Evolutionary conservation across 106 monocot species (phyloP).

Genomic region (Dendrobium nobile): DNA sequence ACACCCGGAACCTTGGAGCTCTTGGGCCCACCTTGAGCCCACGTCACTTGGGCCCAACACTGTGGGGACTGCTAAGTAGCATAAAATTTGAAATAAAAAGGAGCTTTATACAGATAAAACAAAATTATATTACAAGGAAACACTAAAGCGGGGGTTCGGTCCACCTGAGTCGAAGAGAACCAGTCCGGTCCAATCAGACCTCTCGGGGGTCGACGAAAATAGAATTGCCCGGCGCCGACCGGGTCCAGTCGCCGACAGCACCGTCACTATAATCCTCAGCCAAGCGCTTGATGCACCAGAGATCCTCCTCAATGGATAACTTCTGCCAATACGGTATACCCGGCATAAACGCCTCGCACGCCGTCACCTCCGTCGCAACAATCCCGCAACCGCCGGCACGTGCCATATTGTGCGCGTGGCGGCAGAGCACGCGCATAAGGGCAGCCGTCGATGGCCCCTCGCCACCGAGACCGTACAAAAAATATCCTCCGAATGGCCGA

Average conservation of each 20-base stretch:
- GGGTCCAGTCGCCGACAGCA: slow-evolving; percentile 44
- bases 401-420: slow-evolving; percentile 51
- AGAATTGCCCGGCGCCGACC: slow-evolving; percentile 19
- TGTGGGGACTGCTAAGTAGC: too few relatives aligned
- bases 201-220: slow-evolving; percentile 64
- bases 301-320: slow-evolving; percentile 42
- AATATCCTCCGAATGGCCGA: slow-evolving; percentile 27
- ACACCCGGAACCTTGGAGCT: too few relatives aligned
- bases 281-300: slow-evolving; percentile 50
- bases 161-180: neutral
- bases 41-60: too few relatives aligned
- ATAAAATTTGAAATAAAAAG: neutral
- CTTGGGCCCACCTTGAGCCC: too few relatives aligned
- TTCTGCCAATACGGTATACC: slow-evolving; percentile 41
- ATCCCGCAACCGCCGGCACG: slow-evolving; percentile 24
- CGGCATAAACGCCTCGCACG: slow-evolving; percentile 28
- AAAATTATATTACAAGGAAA: neutral
- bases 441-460: slow-evolving; percentile 21
- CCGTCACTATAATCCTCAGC: slow-evolving; percentile 20
- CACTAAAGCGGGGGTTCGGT: too few relatives aligned
- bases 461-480: slow-evolving; percentile 14
- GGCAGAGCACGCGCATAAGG: slow-evolving; percentile 30
- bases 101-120: neutral
- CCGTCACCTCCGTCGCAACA: slow-evolving; percentile 42
- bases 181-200: slow-evolving; percentile 15